Evolutionary conservation across 169 alveolate species (phyloP).

Genomic region (Plasmodium relictum): DNA sequence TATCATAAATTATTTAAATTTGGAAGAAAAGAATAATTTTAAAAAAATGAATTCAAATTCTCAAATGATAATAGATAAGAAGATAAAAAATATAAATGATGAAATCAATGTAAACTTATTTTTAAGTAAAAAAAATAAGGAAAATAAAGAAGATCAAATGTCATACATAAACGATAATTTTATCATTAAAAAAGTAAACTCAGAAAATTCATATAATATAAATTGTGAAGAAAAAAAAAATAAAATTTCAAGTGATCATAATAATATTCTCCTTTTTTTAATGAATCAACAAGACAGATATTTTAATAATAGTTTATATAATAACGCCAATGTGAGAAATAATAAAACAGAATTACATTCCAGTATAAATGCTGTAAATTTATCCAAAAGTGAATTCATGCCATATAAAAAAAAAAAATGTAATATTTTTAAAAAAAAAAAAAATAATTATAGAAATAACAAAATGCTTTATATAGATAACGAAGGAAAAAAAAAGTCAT

Average conservation of each 20-base stretch:
- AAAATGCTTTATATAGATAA: neutral
- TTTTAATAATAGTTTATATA: neutral
- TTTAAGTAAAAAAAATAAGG: too few species aligned
- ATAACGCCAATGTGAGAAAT: neutral
- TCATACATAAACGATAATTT: neutral
- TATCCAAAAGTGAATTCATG: conserved; percentile 1
- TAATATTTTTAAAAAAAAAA: conserved; percentile 4
- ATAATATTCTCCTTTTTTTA: too few species aligned
- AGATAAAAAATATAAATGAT: neutral
- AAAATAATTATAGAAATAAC: neutral
- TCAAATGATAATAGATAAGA: neutral
- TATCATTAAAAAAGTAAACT: too few species aligned
- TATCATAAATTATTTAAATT: neutral
- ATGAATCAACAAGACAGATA: neutral
- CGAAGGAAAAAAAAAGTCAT: neutral
- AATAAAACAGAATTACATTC: neutral
- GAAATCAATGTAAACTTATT: neutral
- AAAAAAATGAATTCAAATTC: conserved; percentile 1
- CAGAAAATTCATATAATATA: too few species aligned
- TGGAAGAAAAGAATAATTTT: neutral
- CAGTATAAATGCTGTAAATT: neutral
- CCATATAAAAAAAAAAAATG: conserved; percentile 15
- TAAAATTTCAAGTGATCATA: neutral
- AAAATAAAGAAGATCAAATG: neutral
- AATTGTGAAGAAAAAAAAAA: neutral